Evolutionary conservation across 2,329 filamentous ascomycete species (phyloP), one percentile per base, ranked within the genome.

Genomic region (Penicillium sp.): DNA sequence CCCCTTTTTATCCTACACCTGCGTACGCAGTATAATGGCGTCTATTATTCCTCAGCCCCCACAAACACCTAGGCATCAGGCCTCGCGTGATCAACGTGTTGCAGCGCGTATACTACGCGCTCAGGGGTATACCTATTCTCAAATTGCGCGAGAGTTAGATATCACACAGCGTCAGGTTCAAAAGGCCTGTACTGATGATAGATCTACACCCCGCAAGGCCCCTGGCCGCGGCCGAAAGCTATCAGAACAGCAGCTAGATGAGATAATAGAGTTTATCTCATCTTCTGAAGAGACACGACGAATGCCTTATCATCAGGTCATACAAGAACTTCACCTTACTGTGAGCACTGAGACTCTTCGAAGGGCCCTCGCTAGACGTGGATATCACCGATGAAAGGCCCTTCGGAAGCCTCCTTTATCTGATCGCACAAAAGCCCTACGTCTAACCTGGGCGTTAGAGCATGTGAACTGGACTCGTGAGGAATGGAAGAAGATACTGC

Each of bases 101-200:
- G 45, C 32, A 47, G 45, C 45, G 23, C 33, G 45, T 40, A 40
- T 33, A 7, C 32, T 30, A 20, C 33, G 26, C 26, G 33, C 21
- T 29, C 7, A 30, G 26, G 2, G 12, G 3, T 29, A 39, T 21
- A 39, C 34, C 2, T 47, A 47, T 30, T 32, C 45, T 3, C 45
- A 47, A 29, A 47, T 40, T 40, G 33, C 45, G 13, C 12, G 20
- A 4, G 4, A 39, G 27, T 29, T 40, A 40, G 33, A 33, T n/a
- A 39, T 47, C 7, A 47, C 45, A 9, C 33, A 47, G 13, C 45
- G 45, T 7, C 23, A 47, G 45, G 45, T 47, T 20, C 32, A 47
- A 21, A 40, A 29, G 17, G 45, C 45, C 26, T 47, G n/a, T 47
- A 39, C 18, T n/a, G 45, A 39, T 8, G n/a, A n/a, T n/a, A 39